Conservation (phyloP, 371 early-diverging fungal genomes). For the Mortierella polycephala region DNA sequence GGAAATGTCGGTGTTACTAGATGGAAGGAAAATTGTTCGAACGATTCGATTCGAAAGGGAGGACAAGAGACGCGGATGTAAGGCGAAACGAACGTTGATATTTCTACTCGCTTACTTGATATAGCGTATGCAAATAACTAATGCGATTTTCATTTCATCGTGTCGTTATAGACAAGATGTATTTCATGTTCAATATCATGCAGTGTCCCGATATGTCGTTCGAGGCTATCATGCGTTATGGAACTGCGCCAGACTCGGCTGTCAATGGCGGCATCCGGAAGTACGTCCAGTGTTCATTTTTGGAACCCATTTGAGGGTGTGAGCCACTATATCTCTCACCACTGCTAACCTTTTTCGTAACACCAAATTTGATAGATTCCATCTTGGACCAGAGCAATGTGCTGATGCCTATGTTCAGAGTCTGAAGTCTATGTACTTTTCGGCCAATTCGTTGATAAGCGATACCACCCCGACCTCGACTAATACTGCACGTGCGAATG, state of each 20-base stretch:
- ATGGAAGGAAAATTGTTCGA: conserved; percentile 66
- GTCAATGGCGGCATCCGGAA: conserved; percentile 67
- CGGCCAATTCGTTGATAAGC: conserved; percentile 61
- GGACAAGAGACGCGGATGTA: conserved; percentile 61
- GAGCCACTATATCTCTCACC: not conserved
- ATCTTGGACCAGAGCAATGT: conserved; percentile 67
- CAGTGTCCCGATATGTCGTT: conserved; percentile 60
- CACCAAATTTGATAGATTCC: conserved; percentile 51
- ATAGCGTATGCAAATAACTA: too few relatives aligned
- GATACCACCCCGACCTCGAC: conserved; percentile 64
- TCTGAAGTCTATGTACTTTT: conserved; percentile 64
- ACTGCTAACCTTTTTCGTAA: not conserved
- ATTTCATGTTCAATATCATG: conserved; percentile 64
- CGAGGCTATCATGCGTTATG: conserved; percentile 70
- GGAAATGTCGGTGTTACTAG: conserved; percentile 55
- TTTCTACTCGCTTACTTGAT: too few relatives aligned
- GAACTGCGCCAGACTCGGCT: conserved; percentile 65
- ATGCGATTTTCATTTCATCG: not conserved
- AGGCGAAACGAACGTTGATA: conserved; percentile 4
- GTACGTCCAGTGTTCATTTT: conserved; percentile 44
- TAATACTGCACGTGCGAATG: conserved; percentile 60
- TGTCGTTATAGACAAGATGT: conserved; percentile 57
- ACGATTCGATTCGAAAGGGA: conserved; percentile 67
- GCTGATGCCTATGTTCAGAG: conserved; percentile 67
- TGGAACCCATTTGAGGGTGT: not conserved